Evolutionary conservation across 768 basidiomycete genomes (phyloP), one percentile per base, ranked within the genome.

Genomic region (Boletellus sp.): DNA sequence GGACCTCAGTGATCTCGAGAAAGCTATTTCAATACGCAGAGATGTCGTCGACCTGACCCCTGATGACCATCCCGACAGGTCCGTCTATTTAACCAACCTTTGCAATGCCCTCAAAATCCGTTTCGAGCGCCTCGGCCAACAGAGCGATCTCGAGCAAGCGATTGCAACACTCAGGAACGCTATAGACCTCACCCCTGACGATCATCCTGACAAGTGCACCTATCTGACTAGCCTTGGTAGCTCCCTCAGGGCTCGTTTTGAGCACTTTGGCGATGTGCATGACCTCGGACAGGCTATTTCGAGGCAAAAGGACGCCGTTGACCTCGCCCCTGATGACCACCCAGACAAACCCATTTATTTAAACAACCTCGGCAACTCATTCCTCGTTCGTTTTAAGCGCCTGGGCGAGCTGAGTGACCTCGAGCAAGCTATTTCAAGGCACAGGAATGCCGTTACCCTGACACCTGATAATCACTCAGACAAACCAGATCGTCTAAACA

Each of bases 231-330:
- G 23, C 16, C 35, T 50, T 9, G 42, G 42, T 16, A n/a, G n/a
- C 15, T 33, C n/a, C 10, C n/a, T 51, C 17, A 31, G 17, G 13
- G 17, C 32, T 8, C 44, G 44, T 12, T 45, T 33, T 19, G 23
- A 40, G 22, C 19, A 7, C 3, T 13, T 40, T 4, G 34, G 32
- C 10, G 32, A 40, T 10, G n/a, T 26, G 23, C 28, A 10, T 12
- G 49, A 50, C 13, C 43, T 50, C 6, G 43, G 45, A 17, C 46
- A 43, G 38, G 47, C 47, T 7, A 48, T 52, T 26, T 35, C 26
- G 26, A 23, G 8, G 28, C 41, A 48, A 17, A 9, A 6, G 12
- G 16, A 45, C 1, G 43, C 39, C 24, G 34, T 48, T 13, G 6
- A 13, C 3, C 32, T 42, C 9, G 34, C 34, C 4, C 47, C 37